Evolutionary conservation across 106 monocot species (phyloP).

Genomic region (Gastrodia elata): DNA sequence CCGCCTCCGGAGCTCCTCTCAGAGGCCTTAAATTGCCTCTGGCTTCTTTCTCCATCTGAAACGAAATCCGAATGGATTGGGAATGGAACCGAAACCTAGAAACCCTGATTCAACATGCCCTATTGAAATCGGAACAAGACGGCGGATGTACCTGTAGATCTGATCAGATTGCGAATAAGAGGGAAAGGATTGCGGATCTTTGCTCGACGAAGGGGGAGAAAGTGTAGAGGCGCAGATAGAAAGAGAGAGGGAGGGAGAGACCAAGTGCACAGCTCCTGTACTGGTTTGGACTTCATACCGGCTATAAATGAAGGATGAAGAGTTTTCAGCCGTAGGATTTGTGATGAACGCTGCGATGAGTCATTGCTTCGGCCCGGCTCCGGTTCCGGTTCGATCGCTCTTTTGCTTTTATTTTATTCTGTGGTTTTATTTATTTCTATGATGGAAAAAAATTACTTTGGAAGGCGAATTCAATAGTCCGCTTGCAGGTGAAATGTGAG

Average conservation of each 20-base stretch:
- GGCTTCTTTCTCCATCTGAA: slow-evolving; percentile 24
- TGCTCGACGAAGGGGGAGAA: neutral
- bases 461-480: neutral
- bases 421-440: too few relatives aligned
- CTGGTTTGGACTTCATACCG: neutral
- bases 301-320: slow-evolving; percentile 6
- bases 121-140: neutral
- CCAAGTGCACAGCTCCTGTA: neutral
- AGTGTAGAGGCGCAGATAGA: neutral
- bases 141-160: neutral
- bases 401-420: too few relatives aligned
- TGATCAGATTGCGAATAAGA: neutral
- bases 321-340: neutral
- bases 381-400: neutral
- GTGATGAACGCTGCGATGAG: neutral
- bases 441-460: too few relatives aligned
- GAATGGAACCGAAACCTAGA: neutral
- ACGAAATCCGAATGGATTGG: neutral
- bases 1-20: slow-evolving; percentile 16
- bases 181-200: neutral
- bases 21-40: slow-evolving; percentile 5
- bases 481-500: neutral
- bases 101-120: neutral
- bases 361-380: neutral
- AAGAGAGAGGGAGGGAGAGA: neutral